phyloP scores from a whole-genome alignment of 78 protist species.

The Dictyostelium citrinum region DNA sequence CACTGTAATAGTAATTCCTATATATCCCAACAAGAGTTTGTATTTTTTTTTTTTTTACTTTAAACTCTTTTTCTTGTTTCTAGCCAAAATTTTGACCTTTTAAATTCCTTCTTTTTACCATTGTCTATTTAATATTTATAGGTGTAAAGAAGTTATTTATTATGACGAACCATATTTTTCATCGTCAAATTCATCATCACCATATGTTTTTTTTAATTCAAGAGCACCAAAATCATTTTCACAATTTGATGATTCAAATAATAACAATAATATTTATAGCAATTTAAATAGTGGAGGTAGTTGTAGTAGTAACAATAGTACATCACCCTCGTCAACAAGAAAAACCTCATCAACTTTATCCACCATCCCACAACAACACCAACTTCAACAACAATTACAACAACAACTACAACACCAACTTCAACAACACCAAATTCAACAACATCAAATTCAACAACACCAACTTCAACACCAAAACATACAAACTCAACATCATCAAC shows the following conservation, averaged over 20 bases:
- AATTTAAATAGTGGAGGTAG: not conserved
- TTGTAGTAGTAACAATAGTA: slow-evolving; percentile 11
- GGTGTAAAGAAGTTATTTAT: not conserved
- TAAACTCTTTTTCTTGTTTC: not conserved
- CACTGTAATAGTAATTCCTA: not conserved
- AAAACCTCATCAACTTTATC: not conserved
- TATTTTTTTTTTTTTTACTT: not conserved
- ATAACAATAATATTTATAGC: not conserved
- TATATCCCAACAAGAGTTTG: not conserved
- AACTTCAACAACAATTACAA: not conserved
- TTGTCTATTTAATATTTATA: not conserved
- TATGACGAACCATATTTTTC: slow-evolving; percentile 7
- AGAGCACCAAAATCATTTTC: not conserved
- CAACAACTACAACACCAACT: not conserved
- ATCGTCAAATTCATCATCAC: slow-evolving; percentile 17
- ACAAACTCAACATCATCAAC: not conserved
- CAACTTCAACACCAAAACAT: not conserved
- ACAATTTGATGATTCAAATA: not conserved
- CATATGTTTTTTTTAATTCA: not conserved
- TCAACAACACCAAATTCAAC: not conserved
- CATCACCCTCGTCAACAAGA: not conserved
- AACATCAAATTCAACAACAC: too few relatives aligned
- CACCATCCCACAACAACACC: not conserved
- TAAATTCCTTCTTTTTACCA: not conserved
- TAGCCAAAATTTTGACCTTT: not conserved